Percentiles rank a stretch among this genome's conserved stretches.
These are phyloP conservation scores for Astragalus glycyphyllos DNA, from an alignment of 306 rosid genomes.

Conservation along the genomic window DNA sequence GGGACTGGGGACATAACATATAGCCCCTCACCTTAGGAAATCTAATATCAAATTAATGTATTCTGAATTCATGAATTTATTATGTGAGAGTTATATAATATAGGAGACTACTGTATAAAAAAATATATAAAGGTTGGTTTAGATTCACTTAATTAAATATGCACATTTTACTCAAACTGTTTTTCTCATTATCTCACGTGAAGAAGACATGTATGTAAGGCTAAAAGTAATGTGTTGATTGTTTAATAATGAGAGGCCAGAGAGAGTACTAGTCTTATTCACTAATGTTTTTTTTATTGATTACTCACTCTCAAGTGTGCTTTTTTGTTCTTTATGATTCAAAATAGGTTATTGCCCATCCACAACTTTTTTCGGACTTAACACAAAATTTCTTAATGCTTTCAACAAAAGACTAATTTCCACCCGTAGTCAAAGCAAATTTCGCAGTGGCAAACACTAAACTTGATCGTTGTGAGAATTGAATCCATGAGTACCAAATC, in stretches of 20 bases:
- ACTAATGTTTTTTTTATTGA: constrained; percentile 1
- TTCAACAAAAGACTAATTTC: no score
- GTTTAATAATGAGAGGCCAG: constrained; percentile 49
- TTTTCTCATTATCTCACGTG: constrained; percentile 48
- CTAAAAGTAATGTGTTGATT: constrained; percentile 43
- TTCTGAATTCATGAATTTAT: constrained; percentile 3
- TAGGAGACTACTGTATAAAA: not conserved
- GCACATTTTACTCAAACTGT: not conserved
- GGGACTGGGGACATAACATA: constrained; percentile 37
- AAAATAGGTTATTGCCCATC: constrained; percentile 4
- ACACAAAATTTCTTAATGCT: no score
- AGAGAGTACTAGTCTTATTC: constrained; percentile 36
- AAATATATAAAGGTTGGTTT: not conserved
- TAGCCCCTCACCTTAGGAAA: constrained; percentile 45
- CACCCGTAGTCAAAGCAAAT: no score
- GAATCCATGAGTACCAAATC: no score
- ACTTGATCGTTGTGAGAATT: no score
- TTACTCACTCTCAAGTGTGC: constrained; percentile 30
- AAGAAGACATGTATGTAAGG: constrained; percentile 44
- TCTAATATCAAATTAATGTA: not conserved
- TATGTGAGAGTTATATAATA: not conserved
- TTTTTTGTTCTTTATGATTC: constrained; percentile 27
- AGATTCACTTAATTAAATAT: constrained; percentile 42
- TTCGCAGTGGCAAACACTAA: no score
- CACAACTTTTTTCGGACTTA: not conserved